phyloP scores from a whole-genome alignment of 257 asterid species.

The Echites panduratus region DNA sequence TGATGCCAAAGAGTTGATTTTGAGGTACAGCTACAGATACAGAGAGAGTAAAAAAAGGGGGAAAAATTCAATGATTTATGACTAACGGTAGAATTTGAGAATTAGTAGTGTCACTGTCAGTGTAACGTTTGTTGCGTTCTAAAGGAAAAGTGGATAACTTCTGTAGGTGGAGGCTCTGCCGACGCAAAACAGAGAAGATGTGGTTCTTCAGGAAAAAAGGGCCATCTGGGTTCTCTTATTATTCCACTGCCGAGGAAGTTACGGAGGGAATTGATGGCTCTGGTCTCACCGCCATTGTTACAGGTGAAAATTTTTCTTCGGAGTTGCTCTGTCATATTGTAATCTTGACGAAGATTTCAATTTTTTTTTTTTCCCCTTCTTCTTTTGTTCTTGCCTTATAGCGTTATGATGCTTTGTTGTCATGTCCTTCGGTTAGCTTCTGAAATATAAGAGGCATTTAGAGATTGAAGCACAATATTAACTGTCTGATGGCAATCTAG shows the following conservation, averaged over 20 bases:
- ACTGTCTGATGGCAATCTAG: not conserved
- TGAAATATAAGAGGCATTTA: not conserved
- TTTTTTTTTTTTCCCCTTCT: not conserved
- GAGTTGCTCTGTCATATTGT: not conserved
- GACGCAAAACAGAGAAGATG: slow-evolving; percentile 22
- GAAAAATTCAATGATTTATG: too few relatives aligned
- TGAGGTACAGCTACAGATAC: not conserved
- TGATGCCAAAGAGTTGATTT: not conserved
- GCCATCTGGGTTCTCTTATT: slow-evolving; percentile 57
- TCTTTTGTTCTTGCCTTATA: not conserved
- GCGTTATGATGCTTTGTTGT: not conserved
- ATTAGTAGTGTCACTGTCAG: not conserved
- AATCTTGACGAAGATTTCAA: not conserved
- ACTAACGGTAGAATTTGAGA: too few relatives aligned
- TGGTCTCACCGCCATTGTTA: slow-evolving; percentile 85
- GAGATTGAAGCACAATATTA: not conserved
- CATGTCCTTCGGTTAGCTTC: not conserved
- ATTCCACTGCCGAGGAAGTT: slow-evolving; percentile 74
- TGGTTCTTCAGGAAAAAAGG: slow-evolving; percentile 42
- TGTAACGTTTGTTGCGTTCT: not conserved
- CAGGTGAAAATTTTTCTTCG: slow-evolving; percentile 34
- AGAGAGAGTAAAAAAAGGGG: too few relatives aligned
- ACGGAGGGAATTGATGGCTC: slow-evolving; percentile 68
- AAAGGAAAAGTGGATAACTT: not conserved
- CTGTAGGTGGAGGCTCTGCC: not conserved